Evolutionary conservation across 257 asterid species (phyloP).

Genomic region (Prunella vulgaris): DNA sequence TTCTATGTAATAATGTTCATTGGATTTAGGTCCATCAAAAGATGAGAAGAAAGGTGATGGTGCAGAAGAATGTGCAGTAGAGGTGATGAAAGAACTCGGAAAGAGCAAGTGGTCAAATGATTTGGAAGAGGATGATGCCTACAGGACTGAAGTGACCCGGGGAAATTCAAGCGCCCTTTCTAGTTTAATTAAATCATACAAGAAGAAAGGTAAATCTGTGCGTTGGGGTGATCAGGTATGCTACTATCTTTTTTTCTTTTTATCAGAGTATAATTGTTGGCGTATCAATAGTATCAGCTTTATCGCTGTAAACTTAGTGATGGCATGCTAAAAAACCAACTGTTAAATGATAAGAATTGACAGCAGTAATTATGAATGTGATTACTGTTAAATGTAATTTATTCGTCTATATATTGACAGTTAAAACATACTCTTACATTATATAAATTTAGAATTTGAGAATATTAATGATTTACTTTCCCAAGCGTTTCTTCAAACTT

Average conservation of each 20-base stretch:
- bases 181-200: conserved; percentile 45
- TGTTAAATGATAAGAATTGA: background rate
- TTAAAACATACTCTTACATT: too few species aligned
- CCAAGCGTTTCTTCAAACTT: background rate
- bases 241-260: conserved; percentile 4
- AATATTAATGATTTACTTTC: background rate
- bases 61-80: conserved; percentile 38
- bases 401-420: too few species aligned
- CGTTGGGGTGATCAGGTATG: conserved; percentile 99
- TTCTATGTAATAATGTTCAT: conserved; percentile 16
- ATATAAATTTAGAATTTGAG: background rate
- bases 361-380: background rate
- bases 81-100: conserved; percentile 69
- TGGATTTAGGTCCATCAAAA: conserved; percentile 34
- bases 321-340: background rate
- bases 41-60: conserved; percentile 41
- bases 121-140: conserved; percentile 66
- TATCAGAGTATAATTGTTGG: background rate
- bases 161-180: conserved; percentile 45
- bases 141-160: conserved; percentile 29
- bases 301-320: background rate
- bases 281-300: background rate
- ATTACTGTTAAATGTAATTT: background rate
- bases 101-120: conserved; percentile 95
- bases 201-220: conserved; percentile 90